Base-by-base conservation (phyloP, 768 basidiomycete genomes). In the Xerocomus brunneocitrinus region DNA sequence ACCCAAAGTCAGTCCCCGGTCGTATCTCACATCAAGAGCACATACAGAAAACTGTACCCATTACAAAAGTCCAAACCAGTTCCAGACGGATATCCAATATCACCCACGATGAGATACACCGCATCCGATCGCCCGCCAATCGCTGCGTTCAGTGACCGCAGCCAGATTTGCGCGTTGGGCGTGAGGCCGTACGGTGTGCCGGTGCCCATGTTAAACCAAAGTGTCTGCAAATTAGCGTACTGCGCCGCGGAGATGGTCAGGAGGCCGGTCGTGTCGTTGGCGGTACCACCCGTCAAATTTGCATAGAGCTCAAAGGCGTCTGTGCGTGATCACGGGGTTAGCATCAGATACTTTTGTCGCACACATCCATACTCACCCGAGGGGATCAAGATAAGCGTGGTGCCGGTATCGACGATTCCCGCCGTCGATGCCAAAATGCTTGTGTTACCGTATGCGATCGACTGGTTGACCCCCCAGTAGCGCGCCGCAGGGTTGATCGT, bases 401-500 rank as follows among this genome's bases (percentile, higher is more conserved):
- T 68, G 13, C 71, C 72, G 0, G 69, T 68, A 52, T 71, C 69
- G 22, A 72, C 57, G 39, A 73, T 68, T 22, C 71, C 71, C 27
- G 71, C 62, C 12, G 62, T 63, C 13, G n/a, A 40, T 7, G 57
- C 32, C 42, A 69, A 35, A 22, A 71, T 55, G 5, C 54, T 58
- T 4, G 56, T 52, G 1, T 41, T 24, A 8, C 67, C 67, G n/a
- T 69, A 73, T 8, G 56, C 41, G 38, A 71, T 58, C 16, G 63
- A 62, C 43, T 71, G 62, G 13, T 73, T 51, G 45, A 71, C 61
- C 1, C 69, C 71, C 72, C 68, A 71, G 47, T 39, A 73, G 13
- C 28, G 1, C 12, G 55, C 58, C 0, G 72, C 50, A 30, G 69
- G 63, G 0, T 9, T 10, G 4, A 59, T 62, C 7, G 30, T 55